phyloP scores from a whole-genome alignment of 2,329 filamentous ascomycete species.

The Zasmidium angulare region DNA sequence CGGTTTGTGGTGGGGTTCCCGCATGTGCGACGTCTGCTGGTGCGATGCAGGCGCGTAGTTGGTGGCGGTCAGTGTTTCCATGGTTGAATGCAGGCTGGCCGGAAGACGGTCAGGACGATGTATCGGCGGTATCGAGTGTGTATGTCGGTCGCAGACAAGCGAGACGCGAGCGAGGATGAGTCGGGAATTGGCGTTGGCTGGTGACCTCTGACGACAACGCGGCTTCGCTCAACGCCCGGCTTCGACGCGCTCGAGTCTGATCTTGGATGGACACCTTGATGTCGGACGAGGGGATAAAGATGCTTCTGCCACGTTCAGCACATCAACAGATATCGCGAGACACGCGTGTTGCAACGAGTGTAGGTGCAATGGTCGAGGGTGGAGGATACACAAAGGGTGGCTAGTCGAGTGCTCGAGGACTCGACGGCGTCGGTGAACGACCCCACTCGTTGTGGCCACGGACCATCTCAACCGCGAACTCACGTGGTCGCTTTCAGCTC shows the following conservation, averaged over 20 bases:
- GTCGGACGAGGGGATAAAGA: not conserved
- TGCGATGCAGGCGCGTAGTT: constrained; percentile 12
- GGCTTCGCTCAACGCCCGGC: not conserved
- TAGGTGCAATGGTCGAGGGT: not conserved
- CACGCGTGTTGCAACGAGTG: not conserved
- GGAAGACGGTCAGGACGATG: not conserved
- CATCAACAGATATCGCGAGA: not conserved
- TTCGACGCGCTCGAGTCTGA: not conserved
- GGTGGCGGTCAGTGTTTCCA: constrained; percentile 23
- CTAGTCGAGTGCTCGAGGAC: not conserved
- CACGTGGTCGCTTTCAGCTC: not conserved
- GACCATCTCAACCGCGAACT: not conserved
- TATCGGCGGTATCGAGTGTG: not conserved
- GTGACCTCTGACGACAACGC: constrained; percentile 1
- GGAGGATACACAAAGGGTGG: not conserved
- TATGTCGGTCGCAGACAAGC: not conserved
- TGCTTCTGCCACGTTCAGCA: not conserved
- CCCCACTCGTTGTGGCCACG: not conserved
- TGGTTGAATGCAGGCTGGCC: constrained; percentile 1
- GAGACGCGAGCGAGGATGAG: not conserved
- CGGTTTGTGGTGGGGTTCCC: constrained; percentile 12
- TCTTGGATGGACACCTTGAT: not conserved
- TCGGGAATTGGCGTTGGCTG: not conserved
- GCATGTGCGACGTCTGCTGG: constrained; percentile 13
- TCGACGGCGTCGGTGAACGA: not conserved